Percentiles rank a stretch among this genome's conserved stretches.
phyloP scores from a whole-genome alignment of 2,329 filamentous ascomycete genomes.

The Biscogniauxia sp. region DNA sequence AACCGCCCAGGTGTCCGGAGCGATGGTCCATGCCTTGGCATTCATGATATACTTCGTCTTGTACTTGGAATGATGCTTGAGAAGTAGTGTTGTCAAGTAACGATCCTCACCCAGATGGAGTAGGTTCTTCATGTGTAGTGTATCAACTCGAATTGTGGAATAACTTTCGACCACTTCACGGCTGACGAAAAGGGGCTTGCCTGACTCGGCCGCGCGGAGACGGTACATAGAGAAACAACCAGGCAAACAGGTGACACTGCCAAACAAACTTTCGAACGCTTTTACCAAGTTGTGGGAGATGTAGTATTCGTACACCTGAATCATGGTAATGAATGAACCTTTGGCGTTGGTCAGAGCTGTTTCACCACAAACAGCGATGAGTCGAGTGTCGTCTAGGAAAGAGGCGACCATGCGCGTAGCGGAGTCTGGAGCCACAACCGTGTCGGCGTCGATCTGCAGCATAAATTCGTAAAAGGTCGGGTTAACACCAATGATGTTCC shows the following conservation, averaged over 20 bases:
- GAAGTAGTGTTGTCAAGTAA: slow-evolving; percentile 88
- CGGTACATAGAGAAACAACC: slow-evolving; percentile 99
- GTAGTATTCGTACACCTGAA: slow-evolving; percentile 99
- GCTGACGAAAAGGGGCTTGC: slow-evolving; percentile 95
- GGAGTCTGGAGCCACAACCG: slow-evolving; percentile 84
- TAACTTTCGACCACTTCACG: slow-evolving; percentile 87
- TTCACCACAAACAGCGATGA: slow-evolving; percentile 95
- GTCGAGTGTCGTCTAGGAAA: slow-evolving; percentile 85
- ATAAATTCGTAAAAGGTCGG: slow-evolving; percentile 98
- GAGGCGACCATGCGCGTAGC: slow-evolving; percentile 88
- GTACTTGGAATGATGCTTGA: slow-evolving; percentile 90
- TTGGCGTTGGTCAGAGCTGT: slow-evolving; percentile 92
- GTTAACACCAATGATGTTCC: slow-evolving; percentile 98
- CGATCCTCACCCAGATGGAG: slow-evolving; percentile 96
- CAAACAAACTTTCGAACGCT: slow-evolving; percentile 95
- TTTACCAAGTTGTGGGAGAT: slow-evolving; percentile 97
- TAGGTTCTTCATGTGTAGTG: slow-evolving; percentile 97
- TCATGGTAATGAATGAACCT: slow-evolving; percentile 94
- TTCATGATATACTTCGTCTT: slow-evolving; percentile 97
- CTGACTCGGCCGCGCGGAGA: slow-evolving; percentile 88
- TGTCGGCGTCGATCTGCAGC: slow-evolving; percentile 96
- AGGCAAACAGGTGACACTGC: slow-evolving; percentile 93
- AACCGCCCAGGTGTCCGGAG: slow-evolving; percentile 88
- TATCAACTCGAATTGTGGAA: slow-evolving; percentile 91
- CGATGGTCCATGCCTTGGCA: slow-evolving; percentile 95